These are phyloP conservation scores for Diplosphaera chodatii DNA, from an alignment of 139 green algal genomes.

Conservation along the genomic window DNA sequence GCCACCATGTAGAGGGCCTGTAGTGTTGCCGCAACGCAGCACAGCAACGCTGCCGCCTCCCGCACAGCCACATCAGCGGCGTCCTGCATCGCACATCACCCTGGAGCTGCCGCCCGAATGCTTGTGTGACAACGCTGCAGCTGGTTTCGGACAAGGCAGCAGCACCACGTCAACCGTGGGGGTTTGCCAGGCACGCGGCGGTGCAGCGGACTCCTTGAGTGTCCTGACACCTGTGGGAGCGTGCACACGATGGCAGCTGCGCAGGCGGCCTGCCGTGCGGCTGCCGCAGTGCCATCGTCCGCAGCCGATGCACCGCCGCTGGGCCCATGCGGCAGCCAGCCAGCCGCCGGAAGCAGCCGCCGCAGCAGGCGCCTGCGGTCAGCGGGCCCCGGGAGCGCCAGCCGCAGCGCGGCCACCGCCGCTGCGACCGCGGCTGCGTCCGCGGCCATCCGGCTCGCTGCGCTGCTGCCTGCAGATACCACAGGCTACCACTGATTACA, in stretches of 20 bases:
- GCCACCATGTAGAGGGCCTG: slow-evolving; percentile 2
- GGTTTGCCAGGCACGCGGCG: too few relatives aligned
- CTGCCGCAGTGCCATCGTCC: too few relatives aligned
- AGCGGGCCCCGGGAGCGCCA: not conserved
- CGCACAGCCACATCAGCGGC: not conserved
- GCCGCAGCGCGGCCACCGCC: slow-evolving; percentile 7
- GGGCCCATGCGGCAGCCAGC: slow-evolving; percentile 9
- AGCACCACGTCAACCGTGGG: too few relatives aligned
- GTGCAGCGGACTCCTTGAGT: too few relatives aligned
- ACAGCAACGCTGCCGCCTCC: not conserved
- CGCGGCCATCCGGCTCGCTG: not conserved
- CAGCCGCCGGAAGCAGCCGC: slow-evolving; percentile 18
- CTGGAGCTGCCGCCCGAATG: too few relatives aligned
- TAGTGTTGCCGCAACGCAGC: not conserved
- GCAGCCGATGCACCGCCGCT: not conserved
- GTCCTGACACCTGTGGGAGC: not conserved
- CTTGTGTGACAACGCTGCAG: too few relatives aligned
- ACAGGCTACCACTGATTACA: too few relatives aligned
- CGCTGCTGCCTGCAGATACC: not conserved
- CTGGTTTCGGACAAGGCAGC: too few relatives aligned
- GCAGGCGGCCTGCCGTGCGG: not conserved
- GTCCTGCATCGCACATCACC: too few relatives aligned
- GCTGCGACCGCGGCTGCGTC: not conserved
- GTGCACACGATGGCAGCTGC: not conserved
- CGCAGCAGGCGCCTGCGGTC: slow-evolving; percentile 6